A percentile compares a stretch with the other conserved stretches of the same genome.
Conservation (phyloP, 2,329 filamentous ascomycete species). For the Venturia aucupariae region DNA sequence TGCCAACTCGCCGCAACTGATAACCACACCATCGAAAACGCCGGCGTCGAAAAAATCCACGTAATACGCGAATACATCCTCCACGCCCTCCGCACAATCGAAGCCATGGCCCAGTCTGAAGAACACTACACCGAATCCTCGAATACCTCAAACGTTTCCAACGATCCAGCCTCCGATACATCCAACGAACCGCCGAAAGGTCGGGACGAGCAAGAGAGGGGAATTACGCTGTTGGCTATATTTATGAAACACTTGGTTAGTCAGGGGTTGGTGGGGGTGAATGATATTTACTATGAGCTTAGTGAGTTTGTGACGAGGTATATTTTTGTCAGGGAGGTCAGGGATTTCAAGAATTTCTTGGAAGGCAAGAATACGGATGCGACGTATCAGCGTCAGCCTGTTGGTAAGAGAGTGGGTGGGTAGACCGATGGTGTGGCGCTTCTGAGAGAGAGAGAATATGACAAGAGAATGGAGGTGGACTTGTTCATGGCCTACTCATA, state of each 20-base stretch:
- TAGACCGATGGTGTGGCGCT: neutral
- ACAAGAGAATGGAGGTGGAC: too few species aligned
- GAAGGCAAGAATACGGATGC: slow-evolving; percentile 10
- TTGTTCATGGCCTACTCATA: too few species aligned
- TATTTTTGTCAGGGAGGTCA: slow-evolving; percentile 32
- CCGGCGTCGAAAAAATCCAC: slow-evolving; percentile 14
- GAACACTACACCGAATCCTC: neutral
- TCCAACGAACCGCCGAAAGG: slow-evolving; percentile 16
- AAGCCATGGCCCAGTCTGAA: slow-evolving; percentile 17
- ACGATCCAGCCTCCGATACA: neutral
- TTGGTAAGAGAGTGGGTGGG: neutral
- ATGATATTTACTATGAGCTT: slow-evolving; percentile 31
- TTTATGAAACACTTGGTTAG: slow-evolving; percentile 31
- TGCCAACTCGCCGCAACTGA: neutral
- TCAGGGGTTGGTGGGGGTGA: slow-evolving; percentile 23
- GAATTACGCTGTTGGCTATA: slow-evolving; percentile 28
- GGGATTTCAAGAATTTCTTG: slow-evolving; percentile 26
- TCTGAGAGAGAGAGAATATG: neutral
- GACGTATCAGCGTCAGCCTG: neutral
- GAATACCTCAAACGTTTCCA: neutral
- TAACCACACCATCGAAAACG: neutral
- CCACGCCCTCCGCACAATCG: slow-evolving; percentile 28
- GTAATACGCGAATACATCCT: slow-evolving; percentile 30
- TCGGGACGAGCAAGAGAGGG: slow-evolving; percentile 28
- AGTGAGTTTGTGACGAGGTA: slow-evolving; percentile 32